phyloP scores from a whole-genome alignment of 345 rosid genomes.

The Eucalyptus guilfoylei region DNA sequence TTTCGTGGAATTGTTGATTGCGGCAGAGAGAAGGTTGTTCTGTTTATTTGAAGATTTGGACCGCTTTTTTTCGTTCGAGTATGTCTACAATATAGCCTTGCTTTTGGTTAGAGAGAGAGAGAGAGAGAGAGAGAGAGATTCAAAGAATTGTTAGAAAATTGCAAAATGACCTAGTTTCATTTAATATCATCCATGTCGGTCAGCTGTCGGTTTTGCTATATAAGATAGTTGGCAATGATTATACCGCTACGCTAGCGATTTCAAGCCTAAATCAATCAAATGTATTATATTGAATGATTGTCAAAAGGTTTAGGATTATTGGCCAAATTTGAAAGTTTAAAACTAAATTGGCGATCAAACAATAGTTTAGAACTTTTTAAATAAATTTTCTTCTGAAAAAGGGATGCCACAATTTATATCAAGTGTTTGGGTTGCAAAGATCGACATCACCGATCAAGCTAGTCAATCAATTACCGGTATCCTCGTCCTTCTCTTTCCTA shows the following conservation, averaged over 20 bases:
- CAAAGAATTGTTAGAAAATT: no score
- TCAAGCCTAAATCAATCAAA: not conserved
- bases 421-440: not conserved
- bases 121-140: no score
- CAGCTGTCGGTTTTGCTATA: rapidly evolving
- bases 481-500: not conserved
- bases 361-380: not conserved
- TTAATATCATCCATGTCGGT: no score
- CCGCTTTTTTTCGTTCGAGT: not conserved
- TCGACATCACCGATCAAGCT: not conserved
- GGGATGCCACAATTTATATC: not conserved
- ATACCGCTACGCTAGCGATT: not conserved
- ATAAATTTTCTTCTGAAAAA: not conserved
- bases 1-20: no score
- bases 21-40: not conserved
- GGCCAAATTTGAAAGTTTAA: not conserved
- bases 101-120: no score
- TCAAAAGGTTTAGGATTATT: not conserved
- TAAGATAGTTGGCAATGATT: rapidly evolving
- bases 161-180: not conserved
- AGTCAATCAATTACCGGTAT: not conserved
- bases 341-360: not conserved
- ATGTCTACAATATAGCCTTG: no score
- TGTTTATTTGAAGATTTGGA: not conserved
- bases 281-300: not conserved